Evolutionary conservation across 148 eudicot genomes (phyloP).

Genomic region (Rhododendron simsii): DNA sequence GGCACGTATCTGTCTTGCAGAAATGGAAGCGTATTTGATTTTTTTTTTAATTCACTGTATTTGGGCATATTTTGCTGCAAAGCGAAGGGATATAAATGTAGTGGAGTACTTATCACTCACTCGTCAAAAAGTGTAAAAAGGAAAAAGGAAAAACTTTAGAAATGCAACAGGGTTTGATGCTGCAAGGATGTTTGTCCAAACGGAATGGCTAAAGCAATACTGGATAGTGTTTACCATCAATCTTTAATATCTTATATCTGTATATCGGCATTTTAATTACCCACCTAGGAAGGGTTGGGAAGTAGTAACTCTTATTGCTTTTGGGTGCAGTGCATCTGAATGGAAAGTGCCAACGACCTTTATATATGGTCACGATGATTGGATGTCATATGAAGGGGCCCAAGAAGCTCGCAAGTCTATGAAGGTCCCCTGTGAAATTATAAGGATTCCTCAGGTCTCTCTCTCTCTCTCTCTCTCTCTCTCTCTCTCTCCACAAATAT

Average conservation of each 20-base stretch:
- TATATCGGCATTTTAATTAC: background rate
- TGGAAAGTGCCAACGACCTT: constrained; percentile 98
- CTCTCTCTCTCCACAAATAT: background rate
- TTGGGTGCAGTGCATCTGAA: constrained; percentile 69
- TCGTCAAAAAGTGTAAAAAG: background rate
- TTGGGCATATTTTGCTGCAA: background rate
- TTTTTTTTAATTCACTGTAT: background rate
- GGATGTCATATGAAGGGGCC: constrained; percentile 94
- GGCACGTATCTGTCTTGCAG: background rate
- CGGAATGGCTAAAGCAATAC: background rate
- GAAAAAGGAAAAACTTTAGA: background rate
- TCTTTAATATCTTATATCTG: background rate
- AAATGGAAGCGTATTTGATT: background rate
- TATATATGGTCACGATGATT: constrained; percentile 81
- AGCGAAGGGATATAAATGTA: background rate
- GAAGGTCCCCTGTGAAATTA: constrained; percentile 92
- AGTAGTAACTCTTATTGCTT: background rate
- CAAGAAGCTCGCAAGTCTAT: constrained; percentile 76
- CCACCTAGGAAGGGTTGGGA: background rate
- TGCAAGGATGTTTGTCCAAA: background rate
- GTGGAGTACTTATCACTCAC: background rate
- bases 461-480: constrained; percentile 15
- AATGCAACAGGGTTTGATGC: background rate
- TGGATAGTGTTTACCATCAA: background rate
- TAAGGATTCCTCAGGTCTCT: constrained; percentile 86